Percentiles rank a stretch among this genome's conserved stretches.
These are phyloP conservation scores for Vanilla planifolia DNA, from an alignment of 106 monocot genomes.

Conservation along the genomic window DNA sequence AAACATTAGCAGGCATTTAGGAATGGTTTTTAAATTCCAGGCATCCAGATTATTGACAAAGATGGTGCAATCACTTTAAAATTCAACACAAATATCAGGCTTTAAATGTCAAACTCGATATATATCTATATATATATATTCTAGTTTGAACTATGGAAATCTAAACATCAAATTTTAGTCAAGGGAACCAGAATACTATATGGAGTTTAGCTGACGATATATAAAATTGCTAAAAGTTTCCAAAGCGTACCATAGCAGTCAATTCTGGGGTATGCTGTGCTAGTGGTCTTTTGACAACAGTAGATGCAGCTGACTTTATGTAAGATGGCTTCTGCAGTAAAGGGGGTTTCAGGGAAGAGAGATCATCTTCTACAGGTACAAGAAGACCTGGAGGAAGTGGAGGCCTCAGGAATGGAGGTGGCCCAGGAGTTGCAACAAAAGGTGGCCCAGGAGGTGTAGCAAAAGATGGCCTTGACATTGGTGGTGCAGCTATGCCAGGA, in stretches of 20 bases:
- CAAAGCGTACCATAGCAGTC: constrained; percentile 76
- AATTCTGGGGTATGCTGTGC: constrained; percentile 94
- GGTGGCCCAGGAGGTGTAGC: constrained; percentile 41
- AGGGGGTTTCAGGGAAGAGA: constrained; percentile 19
- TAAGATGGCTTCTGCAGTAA: constrained; percentile 85
- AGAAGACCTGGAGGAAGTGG: constrained; percentile 32
- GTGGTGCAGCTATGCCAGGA: constrained; percentile 35
- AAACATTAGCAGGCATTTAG: too few species aligned
- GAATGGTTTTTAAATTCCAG: too few species aligned
- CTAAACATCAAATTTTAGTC: too few species aligned
- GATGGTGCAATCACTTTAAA: too few species aligned
- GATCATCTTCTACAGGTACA: constrained; percentile 28
- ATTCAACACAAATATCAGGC: too few species aligned
- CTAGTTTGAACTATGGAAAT: too few species aligned
- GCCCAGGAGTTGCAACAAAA: constrained; percentile 48
- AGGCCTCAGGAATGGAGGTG: constrained; percentile 28
- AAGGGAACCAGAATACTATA: too few species aligned
- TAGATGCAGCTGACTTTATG: constrained; percentile 95
- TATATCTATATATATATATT: too few species aligned
- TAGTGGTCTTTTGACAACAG: constrained; percentile 91
- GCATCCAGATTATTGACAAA: background rate
- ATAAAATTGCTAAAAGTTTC: too few species aligned
- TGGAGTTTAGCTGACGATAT: too few species aligned
- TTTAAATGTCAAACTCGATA: too few species aligned
- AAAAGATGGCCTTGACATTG: constrained; percentile 41